Percentiles rank a stretch among this genome's conserved stretches.
Evolutionary conservation across 805 yeast genomes (phyloP).

Genomic region (Myxozyma udenii): DNA sequence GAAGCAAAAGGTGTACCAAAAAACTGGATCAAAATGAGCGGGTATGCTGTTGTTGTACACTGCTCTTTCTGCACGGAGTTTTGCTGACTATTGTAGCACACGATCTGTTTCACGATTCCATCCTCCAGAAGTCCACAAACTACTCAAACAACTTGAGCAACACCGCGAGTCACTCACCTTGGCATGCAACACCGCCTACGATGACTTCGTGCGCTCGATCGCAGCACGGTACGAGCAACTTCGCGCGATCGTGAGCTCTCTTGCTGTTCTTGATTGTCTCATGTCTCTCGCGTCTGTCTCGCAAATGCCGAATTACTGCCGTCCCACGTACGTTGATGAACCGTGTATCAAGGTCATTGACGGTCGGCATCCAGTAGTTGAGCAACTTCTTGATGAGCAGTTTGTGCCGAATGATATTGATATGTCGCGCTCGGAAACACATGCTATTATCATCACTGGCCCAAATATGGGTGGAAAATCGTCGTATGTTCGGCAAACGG

Average conservation of each 20-base stretch:
- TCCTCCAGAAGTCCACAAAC: conserved; percentile 53
- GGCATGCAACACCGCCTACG: conserved; percentile 50
- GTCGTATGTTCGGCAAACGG: conserved; percentile 70
- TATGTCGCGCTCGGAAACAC: conserved; percentile 47
- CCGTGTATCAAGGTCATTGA: conserved; percentile 51
- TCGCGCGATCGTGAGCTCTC: conserved; percentile 44
- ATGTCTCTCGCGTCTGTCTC: conserved; percentile 64
- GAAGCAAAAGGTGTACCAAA: conserved; percentile 59
- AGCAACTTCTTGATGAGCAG: conserved; percentile 42
- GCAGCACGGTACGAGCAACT: conserved; percentile 42
- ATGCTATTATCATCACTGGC: conserved; percentile 70
- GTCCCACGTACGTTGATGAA: conserved; percentile 50
- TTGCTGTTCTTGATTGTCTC: conserved; percentile 64
- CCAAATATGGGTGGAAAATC: conserved; percentile 82
- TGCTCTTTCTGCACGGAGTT: too few species aligned
- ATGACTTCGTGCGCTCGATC: conserved; percentile 41
- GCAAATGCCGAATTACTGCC: conserved; percentile 45
- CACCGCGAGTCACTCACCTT: conserved; percentile 53
- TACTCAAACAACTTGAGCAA: conserved; percentile 57
- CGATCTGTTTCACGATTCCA: conserved; percentile 67
- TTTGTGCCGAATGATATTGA: conserved; percentile 67
- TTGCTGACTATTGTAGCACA: conserved; percentile 43
- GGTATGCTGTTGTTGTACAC: conserved; percentile 35
- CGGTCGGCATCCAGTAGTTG: conserved; percentile 69
- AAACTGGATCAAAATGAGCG: conserved; percentile 74